Conservation (phyloP, 306 rosid species). For the Quercus variabilis region DNA sequence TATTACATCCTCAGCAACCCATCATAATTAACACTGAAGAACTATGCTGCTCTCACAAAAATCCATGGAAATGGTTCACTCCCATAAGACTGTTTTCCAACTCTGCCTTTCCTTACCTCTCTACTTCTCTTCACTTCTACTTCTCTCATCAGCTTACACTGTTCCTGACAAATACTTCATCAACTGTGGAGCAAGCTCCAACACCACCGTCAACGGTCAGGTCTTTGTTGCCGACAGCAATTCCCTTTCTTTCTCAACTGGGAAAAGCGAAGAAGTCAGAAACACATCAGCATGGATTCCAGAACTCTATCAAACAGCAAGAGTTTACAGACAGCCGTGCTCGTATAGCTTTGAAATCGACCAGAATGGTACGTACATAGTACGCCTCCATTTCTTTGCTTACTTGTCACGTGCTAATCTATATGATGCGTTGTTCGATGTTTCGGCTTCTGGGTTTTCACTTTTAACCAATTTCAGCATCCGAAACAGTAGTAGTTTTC, state of each 20-base stretch:
- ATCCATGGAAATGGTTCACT: constrained; percentile 1
- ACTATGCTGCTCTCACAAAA: neutral
- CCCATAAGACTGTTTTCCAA: neutral
- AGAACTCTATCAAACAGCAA: constrained; percentile 31
- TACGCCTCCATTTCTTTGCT: constrained; percentile 52
- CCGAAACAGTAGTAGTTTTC: neutral
- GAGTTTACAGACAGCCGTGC: neutral
- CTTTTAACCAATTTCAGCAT: constrained; percentile 12
- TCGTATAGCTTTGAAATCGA: neutral
- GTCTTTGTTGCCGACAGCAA: constrained; percentile 10
- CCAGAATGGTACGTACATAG: constrained; percentile 17
- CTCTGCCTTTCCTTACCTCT: constrained; percentile 24
- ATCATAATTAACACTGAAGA: neutral
- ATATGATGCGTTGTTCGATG: constrained; percentile 37
- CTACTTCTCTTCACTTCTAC: constrained; percentile 14
- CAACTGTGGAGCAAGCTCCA: constrained; percentile 33
- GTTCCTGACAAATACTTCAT: constrained; percentile 22
- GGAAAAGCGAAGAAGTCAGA: neutral
- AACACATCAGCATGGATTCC: neutral
- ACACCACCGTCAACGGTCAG: rapidly evolving
- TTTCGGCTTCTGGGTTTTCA: constrained; percentile 17
- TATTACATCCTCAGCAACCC: neutral
- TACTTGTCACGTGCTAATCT: neutral
- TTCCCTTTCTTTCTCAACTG: neutral
- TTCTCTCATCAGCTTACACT: neutral